These are phyloP conservation scores for Capsella rubella DNA, from an alignment of 441 rosid genomes.

Conservation along the genomic window DNA sequence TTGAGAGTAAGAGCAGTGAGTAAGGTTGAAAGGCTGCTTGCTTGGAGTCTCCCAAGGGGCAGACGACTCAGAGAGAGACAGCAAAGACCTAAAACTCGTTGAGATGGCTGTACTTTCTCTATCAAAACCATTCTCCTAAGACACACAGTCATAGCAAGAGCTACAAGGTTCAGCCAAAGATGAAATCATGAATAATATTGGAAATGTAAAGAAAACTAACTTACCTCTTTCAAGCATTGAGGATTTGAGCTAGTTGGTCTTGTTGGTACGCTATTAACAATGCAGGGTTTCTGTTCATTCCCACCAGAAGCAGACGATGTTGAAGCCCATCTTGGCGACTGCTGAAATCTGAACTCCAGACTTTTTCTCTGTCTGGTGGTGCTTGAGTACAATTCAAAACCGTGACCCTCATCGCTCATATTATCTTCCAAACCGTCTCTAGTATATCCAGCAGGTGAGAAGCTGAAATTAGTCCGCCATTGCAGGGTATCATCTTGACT, in stretches of 20 bases:
- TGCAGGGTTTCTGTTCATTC: slow-evolving; percentile 36
- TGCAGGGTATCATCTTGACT: slow-evolving; percentile 61
- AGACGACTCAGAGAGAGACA: slow-evolving; percentile 60
- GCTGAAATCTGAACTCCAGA: slow-evolving; percentile 70
- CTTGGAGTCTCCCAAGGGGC: slow-evolving; percentile 60
- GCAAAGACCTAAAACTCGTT: slow-evolving; percentile 70
- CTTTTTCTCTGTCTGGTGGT: slow-evolving; percentile 59
- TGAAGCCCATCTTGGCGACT: slow-evolving; percentile 71
- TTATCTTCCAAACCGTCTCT: slow-evolving; percentile 66
- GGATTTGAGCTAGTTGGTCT: slow-evolving; percentile 56
- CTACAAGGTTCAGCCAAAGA: slow-evolving; percentile 24
- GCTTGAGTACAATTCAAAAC: slow-evolving; percentile 54
- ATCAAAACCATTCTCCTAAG: slow-evolving; percentile 56
- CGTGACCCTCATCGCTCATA: slow-evolving; percentile 49
- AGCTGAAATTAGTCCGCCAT: slow-evolving; percentile 88
- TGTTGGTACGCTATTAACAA: slow-evolving; percentile 49
- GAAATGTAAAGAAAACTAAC: background rate
- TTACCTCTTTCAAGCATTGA: slow-evolving; percentile 66
- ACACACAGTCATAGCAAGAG: slow-evolving; percentile 18
- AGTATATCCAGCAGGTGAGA: slow-evolving; percentile 76
- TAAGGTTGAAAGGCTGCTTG: slow-evolving; percentile 51
- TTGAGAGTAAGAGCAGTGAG: slow-evolving; percentile 64
- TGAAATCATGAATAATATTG: slow-evolving; percentile 6
- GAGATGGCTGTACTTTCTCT: slow-evolving; percentile 53
- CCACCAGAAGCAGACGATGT: slow-evolving; percentile 57